Percentiles rank a stretch among this genome's conserved stretches.
These are phyloP conservation scores for Nannizzia gypsea DNA, from an alignment of 2,329 filamentous ascomycete species.

Conservation along the genomic window DNA sequence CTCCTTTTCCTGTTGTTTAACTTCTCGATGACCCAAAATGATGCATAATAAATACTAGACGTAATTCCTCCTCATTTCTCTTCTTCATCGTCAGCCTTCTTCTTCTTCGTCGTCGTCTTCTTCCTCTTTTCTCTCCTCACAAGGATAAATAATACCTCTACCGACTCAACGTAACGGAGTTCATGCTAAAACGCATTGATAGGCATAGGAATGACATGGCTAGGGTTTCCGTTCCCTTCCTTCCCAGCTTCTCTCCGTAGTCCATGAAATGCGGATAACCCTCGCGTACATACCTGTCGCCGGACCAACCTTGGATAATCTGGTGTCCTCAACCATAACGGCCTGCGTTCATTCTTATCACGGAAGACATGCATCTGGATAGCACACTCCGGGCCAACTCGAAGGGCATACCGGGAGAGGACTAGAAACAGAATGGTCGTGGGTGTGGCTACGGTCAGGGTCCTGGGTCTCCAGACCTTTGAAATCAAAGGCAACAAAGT, in stretches of 20 bases:
- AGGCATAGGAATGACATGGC: no score
- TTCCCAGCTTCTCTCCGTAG: no score
- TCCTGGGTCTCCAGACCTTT: no score
- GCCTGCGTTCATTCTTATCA: conserved; percentile 4
- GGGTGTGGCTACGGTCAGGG: no score
- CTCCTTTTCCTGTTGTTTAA: not conserved
- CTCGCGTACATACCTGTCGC: not conserved
- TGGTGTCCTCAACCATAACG: not conserved
- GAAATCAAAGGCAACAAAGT: no score
- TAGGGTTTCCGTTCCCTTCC: no score
- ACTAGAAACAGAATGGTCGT: not conserved
- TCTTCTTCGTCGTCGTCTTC: no score
- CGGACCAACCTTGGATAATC: no score
- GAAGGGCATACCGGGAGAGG: conserved; percentile 3
- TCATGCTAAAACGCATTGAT: not conserved
- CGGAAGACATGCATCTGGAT: conserved; percentile 3
- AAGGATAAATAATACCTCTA: no score
- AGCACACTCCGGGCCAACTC: not conserved
- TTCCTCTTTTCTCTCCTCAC: no score
- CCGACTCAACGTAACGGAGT: no score
- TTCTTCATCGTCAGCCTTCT: not conserved
- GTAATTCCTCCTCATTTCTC: not conserved
- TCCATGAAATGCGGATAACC: not conserved
- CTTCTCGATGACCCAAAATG: not conserved
- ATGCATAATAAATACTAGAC: conserved; percentile 2